Percentiles rank a stretch among this genome's conserved stretches.
Evolutionary conservation across 768 basidiomycete genomes (phyloP).

Genomic region (Boletus sp.): DNA sequence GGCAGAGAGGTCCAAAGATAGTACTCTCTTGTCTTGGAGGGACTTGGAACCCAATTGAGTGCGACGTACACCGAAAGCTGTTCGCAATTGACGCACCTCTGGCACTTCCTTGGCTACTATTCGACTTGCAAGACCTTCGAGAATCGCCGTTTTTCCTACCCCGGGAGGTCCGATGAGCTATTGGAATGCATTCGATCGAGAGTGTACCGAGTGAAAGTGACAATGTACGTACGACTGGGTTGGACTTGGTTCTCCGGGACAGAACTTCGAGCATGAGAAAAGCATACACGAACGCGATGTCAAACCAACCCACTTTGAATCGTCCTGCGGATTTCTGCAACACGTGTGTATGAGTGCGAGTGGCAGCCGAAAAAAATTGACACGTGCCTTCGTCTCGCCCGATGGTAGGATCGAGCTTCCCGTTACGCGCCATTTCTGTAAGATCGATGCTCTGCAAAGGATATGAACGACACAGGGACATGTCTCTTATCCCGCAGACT

Average conservation of each 20-base stretch:
- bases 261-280: conserved; percentile 47
- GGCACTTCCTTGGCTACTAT: conserved; percentile 90
- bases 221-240: conserved; percentile 64
- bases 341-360: not conserved
- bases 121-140: conserved; percentile 84
- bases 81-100: conserved; percentile 49
- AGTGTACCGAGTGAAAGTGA: conserved; percentile 1
- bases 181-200: not conserved
- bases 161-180: conserved; percentile 84
- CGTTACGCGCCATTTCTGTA: conserved; percentile 77
- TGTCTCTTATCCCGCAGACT: conserved; percentile 26
- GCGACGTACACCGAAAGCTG: not conserved
- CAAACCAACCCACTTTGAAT: conserved; percentile 67
- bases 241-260: conserved; percentile 86
- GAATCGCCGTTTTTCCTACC: conserved; percentile 89
- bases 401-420: conserved; percentile 89
- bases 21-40: conserved; percentile 80
- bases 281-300: not conserved
- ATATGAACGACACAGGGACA: not conserved
- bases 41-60: conserved; percentile 46
- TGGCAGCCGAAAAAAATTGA: not conserved
- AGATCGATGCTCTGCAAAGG: conserved; percentile 67
- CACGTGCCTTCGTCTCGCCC: conserved; percentile 75
- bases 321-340: conserved; percentile 77
- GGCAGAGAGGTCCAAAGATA: conserved; percentile 79